phyloP scores from a whole-genome alignment of 768 basidiomycete genomes.

The Russula ochroleuca region DNA sequence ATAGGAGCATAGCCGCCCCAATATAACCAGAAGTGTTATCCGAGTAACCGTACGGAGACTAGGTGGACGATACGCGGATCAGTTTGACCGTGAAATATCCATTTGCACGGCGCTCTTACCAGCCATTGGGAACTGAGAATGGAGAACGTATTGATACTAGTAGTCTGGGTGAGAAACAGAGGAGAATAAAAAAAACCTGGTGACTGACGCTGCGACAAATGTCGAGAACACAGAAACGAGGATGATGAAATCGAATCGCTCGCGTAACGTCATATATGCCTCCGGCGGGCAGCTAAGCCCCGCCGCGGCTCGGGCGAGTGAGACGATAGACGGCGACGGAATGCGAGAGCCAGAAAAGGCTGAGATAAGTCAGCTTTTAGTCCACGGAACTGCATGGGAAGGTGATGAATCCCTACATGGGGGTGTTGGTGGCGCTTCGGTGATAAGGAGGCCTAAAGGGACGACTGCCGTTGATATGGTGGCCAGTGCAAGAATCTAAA shows the following conservation, averaged over 20 bases:
- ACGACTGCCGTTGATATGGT: constrained; percentile 61
- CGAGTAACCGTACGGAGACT: constrained; percentile 74
- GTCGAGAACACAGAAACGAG: constrained; percentile 57
- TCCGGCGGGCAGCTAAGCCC: constrained; percentile 41
- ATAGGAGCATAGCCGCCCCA: constrained; percentile 62
- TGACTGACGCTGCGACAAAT: constrained; percentile 57
- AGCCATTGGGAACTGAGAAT: constrained; percentile 65
- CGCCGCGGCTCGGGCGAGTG: constrained; percentile 52
- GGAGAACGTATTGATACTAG: constrained; percentile 58
- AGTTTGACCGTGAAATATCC: neutral
- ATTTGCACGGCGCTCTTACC: constrained; percentile 38
- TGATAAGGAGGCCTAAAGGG: constrained; percentile 58
- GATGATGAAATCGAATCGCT: constrained; percentile 69
- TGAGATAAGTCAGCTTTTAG: constrained; percentile 30
- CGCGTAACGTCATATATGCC: constrained; percentile 55
- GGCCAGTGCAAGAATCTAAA: constrained; percentile 65
- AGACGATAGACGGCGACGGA: constrained; percentile 47
- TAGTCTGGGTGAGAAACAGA: constrained; percentile 2
- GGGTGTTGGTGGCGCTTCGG: constrained; percentile 62
- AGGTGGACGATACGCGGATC: constrained; percentile 4
- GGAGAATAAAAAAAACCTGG: neutral
- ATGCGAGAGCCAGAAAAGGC: constrained; percentile 63
- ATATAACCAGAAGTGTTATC: constrained; percentile 61
- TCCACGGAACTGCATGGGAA: neutral
- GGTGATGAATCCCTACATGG: constrained; percentile 53